A percentile compares a stretch with the other conserved stretches of the same genome.
phyloP scores from a whole-genome alignment of 371 early-diverging fungal species.

The Cokeromyces recurvatus region DNA sequence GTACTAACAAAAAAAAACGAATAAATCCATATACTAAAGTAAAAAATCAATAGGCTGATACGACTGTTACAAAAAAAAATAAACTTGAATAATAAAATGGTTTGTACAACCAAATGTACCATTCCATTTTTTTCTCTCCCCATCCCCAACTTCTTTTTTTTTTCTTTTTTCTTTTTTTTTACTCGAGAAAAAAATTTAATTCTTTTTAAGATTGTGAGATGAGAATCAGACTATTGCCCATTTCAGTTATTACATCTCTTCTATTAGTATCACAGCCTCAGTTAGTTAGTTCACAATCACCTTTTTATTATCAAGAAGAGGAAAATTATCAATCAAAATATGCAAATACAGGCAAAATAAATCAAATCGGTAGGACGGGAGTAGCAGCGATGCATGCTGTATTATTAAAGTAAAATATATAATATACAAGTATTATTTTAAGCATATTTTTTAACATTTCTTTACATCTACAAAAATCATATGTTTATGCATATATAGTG shows the following conservation, averaged over 20 bases:
- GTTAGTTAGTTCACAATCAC: conserved; percentile 21
- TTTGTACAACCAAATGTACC: no score
- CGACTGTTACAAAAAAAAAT: no score
- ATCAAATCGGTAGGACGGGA: conserved; percentile 38
- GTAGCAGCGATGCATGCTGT: conserved; percentile 46
- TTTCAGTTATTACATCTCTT: background rate
- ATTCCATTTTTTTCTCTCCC: no score
- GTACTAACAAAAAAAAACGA: no score
- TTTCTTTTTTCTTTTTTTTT: conserved; percentile 3
- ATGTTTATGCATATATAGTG: conserved; percentile 16
- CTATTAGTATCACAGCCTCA: conserved; percentile 2
- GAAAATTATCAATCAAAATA: conserved; percentile 17
- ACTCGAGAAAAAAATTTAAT: background rate
- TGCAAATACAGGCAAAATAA: conserved; percentile 37
- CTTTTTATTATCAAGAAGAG: conserved; percentile 14
- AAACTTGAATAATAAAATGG: no score
- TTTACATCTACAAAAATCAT: background rate
- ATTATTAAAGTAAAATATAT: conserved; percentile 30
- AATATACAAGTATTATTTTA: background rate
- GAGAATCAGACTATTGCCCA: no score
- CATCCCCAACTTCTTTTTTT: background rate
- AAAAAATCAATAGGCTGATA: no score
- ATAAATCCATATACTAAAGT: no score
- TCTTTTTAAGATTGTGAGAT: no score
- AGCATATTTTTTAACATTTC: no score